Conservation (phyloP, 164 flowering plant species). For the Euptelea pleiosperma region DNA sequence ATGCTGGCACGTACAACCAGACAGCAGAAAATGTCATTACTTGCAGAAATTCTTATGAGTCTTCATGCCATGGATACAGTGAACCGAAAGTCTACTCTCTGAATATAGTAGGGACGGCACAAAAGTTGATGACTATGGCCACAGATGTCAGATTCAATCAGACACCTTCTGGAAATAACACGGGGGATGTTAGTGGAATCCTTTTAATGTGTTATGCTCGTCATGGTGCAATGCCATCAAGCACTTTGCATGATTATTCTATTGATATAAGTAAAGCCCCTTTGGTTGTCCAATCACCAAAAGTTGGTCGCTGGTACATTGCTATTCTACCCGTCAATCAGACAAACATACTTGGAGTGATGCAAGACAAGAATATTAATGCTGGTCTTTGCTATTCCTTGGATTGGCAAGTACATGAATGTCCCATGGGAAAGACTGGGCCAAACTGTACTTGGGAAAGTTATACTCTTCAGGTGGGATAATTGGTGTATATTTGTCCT, state of each 20-base stretch:
- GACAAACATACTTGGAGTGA: conserved; percentile 26
- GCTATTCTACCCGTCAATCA: conserved; percentile 35
- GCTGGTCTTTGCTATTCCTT: conserved; percentile 62
- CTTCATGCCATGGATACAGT: conserved; percentile 41
- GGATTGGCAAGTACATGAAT: conserved; percentile 53
- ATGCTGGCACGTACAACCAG: conserved; percentile 20
- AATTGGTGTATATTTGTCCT: not conserved
- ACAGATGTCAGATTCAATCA: conserved; percentile 29
- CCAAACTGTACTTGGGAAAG: conserved; percentile 53
- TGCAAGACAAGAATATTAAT: conserved; percentile 14
- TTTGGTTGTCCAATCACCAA: conserved; percentile 52
- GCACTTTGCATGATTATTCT: conserved; percentile 50
- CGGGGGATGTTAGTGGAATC: conserved; percentile 23
- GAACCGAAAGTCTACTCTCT: conserved; percentile 47
- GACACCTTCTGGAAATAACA: conserved; percentile 23
- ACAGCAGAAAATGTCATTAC: conserved; percentile 29
- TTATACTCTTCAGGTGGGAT: conserved; percentile 70
- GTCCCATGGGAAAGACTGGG: conserved; percentile 78
- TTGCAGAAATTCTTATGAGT: conserved; percentile 41
- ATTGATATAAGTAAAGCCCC: conserved; percentile 40
- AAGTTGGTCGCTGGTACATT: conserved; percentile 79
- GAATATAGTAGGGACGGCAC: conserved; percentile 44
- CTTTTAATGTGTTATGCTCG: conserved; percentile 61
- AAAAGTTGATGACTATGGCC: conserved; percentile 43
- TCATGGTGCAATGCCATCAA: conserved; percentile 64